Conservation (phyloP, 176 grass and related monocot species). For the Phoenix roebelenii region DNA sequence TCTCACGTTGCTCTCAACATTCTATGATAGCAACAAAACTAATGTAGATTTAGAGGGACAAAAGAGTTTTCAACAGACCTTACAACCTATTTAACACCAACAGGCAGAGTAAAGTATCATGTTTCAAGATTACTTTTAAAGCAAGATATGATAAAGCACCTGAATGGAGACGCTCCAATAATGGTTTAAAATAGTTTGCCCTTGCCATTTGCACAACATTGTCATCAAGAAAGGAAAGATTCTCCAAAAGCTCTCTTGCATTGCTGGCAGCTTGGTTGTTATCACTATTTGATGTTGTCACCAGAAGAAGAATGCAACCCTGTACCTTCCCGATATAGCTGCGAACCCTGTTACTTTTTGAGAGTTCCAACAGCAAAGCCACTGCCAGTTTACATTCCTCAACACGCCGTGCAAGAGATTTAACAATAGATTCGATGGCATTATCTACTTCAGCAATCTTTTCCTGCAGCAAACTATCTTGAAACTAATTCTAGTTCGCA, state of each 20-base stretch:
- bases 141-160: not conserved
- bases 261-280: constrained; percentile 3
- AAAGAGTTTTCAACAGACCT: no score
- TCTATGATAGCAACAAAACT: no score
- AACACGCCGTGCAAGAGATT: not conserved
- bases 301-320: not conserved
- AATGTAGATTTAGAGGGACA: no score
- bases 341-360: not conserved
- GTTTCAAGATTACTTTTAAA: no score
- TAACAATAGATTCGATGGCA: not conserved
- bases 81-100: no score
- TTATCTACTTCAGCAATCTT: constrained; percentile 1
- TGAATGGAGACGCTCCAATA: not conserved
- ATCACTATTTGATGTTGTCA: not conserved
- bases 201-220: not conserved
- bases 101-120: no score
- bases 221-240: constrained; percentile 1
- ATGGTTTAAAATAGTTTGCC: constrained; percentile 1
- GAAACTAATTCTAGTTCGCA: not conserved
- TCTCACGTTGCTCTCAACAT: no score
- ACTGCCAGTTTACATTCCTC: constrained; percentile 2
- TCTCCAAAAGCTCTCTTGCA: constrained; percentile 7
- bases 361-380: constrained; percentile 2
- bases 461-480: constrained; percentile 1
- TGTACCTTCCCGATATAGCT: not conserved